Conservation (phyloP, 192 early-diverging fungal genomes). For the Gryganskiella cystojenkinii region DNA sequence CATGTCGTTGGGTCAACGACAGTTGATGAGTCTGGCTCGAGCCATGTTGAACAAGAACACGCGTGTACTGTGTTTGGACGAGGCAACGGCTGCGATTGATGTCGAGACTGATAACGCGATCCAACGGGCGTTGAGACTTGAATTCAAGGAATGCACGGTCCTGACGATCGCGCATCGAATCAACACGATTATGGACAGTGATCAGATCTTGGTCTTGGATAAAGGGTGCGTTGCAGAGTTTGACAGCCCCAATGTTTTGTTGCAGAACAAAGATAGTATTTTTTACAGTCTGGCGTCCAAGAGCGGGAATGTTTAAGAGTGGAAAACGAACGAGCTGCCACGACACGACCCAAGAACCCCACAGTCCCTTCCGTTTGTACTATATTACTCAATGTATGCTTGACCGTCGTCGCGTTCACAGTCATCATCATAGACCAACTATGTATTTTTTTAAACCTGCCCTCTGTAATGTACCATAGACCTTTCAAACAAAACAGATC, state of each 20-base stretch:
- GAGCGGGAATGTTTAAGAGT: slow-evolving; percentile 4
- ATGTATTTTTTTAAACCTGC: neutral
- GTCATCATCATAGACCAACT: neutral
- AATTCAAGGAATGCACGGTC: slow-evolving; percentile 35
- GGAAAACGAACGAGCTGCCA: neutral
- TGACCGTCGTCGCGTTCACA: too few species aligned
- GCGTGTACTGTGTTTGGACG: slow-evolving; percentile 70
- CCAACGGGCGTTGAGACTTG: slow-evolving; percentile 20
- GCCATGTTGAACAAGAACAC: slow-evolving; percentile 63
- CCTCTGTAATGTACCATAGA: too few species aligned
- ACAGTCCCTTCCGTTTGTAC: neutral
- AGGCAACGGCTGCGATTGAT: slow-evolving; percentile 77
- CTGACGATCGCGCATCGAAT: slow-evolving; percentile 81
- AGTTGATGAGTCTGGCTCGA: slow-evolving; percentile 72
- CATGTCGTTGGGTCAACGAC: slow-evolving; percentile 65
- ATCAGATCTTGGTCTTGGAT: slow-evolving; percentile 82
- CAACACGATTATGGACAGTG: slow-evolving; percentile 70
- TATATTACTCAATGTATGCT: too few species aligned
- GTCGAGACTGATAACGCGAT: slow-evolving; percentile 66
- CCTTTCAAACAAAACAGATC: neutral
- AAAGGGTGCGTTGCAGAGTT: slow-evolving; percentile 73
- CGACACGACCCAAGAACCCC: neutral
- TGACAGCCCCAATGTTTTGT: slow-evolving; percentile 69
- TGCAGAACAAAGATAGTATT: slow-evolving; percentile 16
- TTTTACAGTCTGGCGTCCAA: slow-evolving; percentile 8